Conservation (phyloP, 305 asterid genomes). For the Fraxinus floribunda region DNA sequence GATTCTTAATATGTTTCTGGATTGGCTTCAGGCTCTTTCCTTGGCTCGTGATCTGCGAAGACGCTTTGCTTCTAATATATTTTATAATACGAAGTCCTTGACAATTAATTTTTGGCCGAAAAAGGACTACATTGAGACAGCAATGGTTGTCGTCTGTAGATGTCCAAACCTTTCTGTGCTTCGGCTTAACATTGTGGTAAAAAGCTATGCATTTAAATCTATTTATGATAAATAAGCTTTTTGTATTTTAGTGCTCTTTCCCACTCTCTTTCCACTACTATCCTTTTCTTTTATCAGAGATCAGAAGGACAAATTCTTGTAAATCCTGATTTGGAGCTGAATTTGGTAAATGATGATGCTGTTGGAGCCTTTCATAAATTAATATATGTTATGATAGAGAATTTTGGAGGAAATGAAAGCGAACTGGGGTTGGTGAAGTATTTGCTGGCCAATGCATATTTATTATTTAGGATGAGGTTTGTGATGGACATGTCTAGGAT, state of each 20-base stretch:
- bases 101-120: not conserved
- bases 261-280: not conserved
- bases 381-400: not conserved
- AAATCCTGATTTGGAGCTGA: not conserved
- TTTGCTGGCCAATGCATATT: slow-evolving; percentile 11
- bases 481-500: not conserved
- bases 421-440: slow-evolving; percentile 21
- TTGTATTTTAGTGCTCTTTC: not conserved
- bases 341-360: not conserved
- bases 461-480: not conserved
- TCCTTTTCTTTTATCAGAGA: not conserved
- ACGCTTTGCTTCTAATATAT: not conserved
- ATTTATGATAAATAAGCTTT: not conserved
- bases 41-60: slow-evolving; percentile 11
- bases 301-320: not conserved
- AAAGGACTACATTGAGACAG: not conserved
- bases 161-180: slow-evolving; percentile 16
- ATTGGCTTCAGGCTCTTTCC: slow-evolving; percentile 22
- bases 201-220: not conserved
- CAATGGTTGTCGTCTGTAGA: slow-evolving; percentile 7
- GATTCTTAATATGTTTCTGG: not conserved
- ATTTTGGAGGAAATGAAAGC: slow-evolving; percentile 17
- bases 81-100: not conserved
- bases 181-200: slow-evolving; percentile 12
- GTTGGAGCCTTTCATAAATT: not conserved